phyloP scores from a whole-genome alignment of 1,284 basidiomycete genomes.

The Trametes versicolor region DNA sequence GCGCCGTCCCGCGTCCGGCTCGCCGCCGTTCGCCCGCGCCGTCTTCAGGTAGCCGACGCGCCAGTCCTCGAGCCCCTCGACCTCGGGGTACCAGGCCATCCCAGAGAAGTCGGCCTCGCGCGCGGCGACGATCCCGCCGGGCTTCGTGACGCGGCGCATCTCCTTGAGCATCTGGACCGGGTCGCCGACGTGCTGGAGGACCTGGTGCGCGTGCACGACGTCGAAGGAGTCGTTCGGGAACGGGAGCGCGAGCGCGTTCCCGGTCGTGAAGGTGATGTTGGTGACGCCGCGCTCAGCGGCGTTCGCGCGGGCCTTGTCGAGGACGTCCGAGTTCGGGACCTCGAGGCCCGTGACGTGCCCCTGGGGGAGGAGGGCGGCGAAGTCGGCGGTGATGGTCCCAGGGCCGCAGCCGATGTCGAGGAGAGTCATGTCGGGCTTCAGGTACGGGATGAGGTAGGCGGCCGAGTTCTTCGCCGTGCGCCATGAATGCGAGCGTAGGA shows the following conservation, averaged over 20 bases:
- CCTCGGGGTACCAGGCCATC: conserved; percentile 47
- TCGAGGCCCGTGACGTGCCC: conserved; percentile 56
- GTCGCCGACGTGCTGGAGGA: conserved; percentile 54
- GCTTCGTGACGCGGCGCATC: conserved; percentile 54
- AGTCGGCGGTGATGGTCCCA: conserved; percentile 53
- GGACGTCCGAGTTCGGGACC: conserved; percentile 37
- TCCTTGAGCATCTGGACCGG: conserved; percentile 51
- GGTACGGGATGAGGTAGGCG: conserved; percentile 50
- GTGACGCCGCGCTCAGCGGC: conserved; percentile 41
- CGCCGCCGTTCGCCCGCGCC: conserved; percentile 42
- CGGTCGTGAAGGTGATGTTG: conserved; percentile 48
- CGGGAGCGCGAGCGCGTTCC: conserved; percentile 46
- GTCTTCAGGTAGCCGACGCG: conserved; percentile 38
- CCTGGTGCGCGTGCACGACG: conserved; percentile 57
- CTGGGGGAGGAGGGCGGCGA: conserved; percentile 50
- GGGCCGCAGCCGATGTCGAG: conserved; percentile 59
- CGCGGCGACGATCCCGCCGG: conserved; percentile 53
- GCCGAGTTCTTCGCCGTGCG: conserved; percentile 55
- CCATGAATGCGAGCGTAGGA: conserved; percentile 51
- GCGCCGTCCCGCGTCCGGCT: conserved; percentile 44
- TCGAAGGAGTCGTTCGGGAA: conserved; percentile 52
- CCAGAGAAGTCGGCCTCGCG: conserved; percentile 48
- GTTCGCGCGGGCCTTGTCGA: conserved; percentile 44
- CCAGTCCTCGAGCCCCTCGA: conserved; percentile 41
- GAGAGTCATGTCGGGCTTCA: conserved; percentile 52